A percentile compares a stretch with the other conserved stretches of the same genome.
phyloP scores from a whole-genome alignment of 495 filamentous ascomycete species.

The Achaetomiella virescens region DNA sequence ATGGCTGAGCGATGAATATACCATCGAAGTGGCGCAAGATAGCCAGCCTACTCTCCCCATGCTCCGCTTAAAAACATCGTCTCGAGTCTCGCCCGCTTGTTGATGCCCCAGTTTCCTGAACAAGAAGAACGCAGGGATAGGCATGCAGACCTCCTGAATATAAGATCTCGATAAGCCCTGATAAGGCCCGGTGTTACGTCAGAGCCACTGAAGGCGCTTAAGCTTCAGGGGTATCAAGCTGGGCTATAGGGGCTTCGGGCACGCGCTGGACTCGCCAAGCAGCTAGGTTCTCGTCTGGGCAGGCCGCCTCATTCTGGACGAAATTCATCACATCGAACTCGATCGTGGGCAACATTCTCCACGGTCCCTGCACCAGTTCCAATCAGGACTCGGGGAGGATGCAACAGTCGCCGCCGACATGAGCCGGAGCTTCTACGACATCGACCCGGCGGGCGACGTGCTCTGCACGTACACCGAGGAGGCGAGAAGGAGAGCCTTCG shows the following conservation, averaged over 20 bases:
- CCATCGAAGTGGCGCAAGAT: no score
- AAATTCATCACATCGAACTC: neutral
- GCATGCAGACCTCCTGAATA: neutral
- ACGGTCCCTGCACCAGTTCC: no score
- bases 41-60: no score
- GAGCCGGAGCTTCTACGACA: constrained; percentile 31
- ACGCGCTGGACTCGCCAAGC: neutral
- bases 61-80: no score
- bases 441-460: constrained; percentile 35
- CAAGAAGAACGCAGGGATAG: neutral
- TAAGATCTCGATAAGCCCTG: neutral
- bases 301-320: neutral
- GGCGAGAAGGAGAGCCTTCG: constrained; percentile 20
- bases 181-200: constrained; percentile 9
- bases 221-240: neutral
- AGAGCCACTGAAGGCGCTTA: neutral
- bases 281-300: neutral
- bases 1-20: neutral
- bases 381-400: neutral
- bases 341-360: neutral
- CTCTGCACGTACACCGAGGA: constrained; percentile 28
- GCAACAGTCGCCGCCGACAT: constrained; percentile 20
- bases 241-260: constrained; percentile 1
- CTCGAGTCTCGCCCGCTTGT: neutral
- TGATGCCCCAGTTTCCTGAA: neutral